Conservation (phyloP, 2,329 filamentous ascomycete species). For the Botryotinia narcissicola region DNA sequence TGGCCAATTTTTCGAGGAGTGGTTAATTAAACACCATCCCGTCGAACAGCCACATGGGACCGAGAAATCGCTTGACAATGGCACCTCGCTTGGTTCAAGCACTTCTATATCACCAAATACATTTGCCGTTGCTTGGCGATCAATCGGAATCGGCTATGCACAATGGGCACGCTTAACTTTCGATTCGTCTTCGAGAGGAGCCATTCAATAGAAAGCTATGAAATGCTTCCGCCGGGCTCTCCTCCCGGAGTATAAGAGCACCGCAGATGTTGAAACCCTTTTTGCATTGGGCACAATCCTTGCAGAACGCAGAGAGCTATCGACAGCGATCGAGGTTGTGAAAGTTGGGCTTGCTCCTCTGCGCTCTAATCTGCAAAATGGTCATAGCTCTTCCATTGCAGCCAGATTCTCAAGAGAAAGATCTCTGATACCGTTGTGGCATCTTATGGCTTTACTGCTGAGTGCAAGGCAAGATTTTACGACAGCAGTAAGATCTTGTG, state of each 20-base stretch:
- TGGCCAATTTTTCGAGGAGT: slow-evolving; percentile 68
- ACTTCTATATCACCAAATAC: slow-evolving; percentile 55
- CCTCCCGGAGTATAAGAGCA: slow-evolving; percentile 61
- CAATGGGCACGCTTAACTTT: slow-evolving; percentile 84
- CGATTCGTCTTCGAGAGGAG: slow-evolving; percentile 66
- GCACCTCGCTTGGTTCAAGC: slow-evolving; percentile 6
- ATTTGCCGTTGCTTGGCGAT: slow-evolving; percentile 73
- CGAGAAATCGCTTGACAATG: slow-evolving; percentile 26
- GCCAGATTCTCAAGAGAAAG: slow-evolving; percentile 51
- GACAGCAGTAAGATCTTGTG: slow-evolving; percentile 78
- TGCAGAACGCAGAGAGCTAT: slow-evolving; percentile 79
- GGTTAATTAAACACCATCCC: slow-evolving; percentile 60
- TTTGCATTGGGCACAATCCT: slow-evolving; percentile 83
- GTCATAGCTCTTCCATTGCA: slow-evolving; percentile 40
- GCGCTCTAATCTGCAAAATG: slow-evolving; percentile 40
- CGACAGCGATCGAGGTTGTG: slow-evolving; percentile 76
- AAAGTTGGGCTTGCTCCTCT: slow-evolving; percentile 69
- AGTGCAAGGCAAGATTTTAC: slow-evolving; percentile 83
- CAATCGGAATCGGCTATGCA: slow-evolving; percentile 80
- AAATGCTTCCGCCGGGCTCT: slow-evolving; percentile 72
- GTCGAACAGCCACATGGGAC: slow-evolving; percentile 24
- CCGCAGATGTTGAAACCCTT: slow-evolving; percentile 70
- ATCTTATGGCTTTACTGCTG: slow-evolving; percentile 80
- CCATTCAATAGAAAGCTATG: slow-evolving; percentile 75
- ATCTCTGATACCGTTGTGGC: slow-evolving; percentile 78